Conservation (phyloP, 1,284 basidiomycete genomes). For the Heterobasidion annosum region DNA sequence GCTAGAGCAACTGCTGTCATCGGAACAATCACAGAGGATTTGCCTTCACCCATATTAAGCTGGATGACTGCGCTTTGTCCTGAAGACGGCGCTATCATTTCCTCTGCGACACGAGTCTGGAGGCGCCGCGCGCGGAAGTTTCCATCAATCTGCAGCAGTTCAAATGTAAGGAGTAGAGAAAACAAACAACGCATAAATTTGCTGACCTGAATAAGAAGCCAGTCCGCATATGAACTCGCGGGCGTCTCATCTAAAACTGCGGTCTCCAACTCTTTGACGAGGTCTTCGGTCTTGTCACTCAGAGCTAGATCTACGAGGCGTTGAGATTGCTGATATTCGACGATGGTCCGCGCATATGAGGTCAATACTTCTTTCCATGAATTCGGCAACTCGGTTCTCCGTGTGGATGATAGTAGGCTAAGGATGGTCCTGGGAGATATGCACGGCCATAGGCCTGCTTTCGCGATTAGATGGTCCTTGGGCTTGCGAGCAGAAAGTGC, state of each 20-base stretch:
- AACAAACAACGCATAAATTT: neutral
- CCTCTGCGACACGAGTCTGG: constrained; percentile 29
- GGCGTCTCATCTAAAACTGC: constrained; percentile 11
- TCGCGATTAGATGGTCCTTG: neutral
- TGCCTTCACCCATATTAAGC: constrained; percentile 54
- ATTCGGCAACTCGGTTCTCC: neutral
- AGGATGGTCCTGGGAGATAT: neutral
- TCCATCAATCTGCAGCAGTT: constrained; percentile 30
- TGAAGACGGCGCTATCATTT: constrained; percentile 38
- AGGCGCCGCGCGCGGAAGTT: constrained; percentile 31
- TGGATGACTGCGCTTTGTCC: constrained; percentile 31
- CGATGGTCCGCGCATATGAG: constrained; percentile 16
- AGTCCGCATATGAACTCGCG: constrained; percentile 23
- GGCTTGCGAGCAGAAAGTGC: neutral
- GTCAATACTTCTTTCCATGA: constrained; percentile 21
- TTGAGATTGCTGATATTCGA: constrained; percentile 26
- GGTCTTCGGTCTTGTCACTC: constrained; percentile 17
- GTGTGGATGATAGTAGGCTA: neutral
- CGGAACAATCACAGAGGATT: constrained; percentile 45
- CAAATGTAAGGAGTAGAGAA: neutral
- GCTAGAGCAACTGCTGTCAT: constrained; percentile 31
- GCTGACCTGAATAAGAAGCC: constrained; percentile 37
- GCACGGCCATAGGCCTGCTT: neutral
- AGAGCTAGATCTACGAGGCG: constrained; percentile 17
- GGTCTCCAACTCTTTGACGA: constrained; percentile 24